Evolutionary conservation across 352 stramenopile species (phyloP), one percentile per base, ranked within the genome.

Genomic region (Globisporangium acanthophoron): DNA sequence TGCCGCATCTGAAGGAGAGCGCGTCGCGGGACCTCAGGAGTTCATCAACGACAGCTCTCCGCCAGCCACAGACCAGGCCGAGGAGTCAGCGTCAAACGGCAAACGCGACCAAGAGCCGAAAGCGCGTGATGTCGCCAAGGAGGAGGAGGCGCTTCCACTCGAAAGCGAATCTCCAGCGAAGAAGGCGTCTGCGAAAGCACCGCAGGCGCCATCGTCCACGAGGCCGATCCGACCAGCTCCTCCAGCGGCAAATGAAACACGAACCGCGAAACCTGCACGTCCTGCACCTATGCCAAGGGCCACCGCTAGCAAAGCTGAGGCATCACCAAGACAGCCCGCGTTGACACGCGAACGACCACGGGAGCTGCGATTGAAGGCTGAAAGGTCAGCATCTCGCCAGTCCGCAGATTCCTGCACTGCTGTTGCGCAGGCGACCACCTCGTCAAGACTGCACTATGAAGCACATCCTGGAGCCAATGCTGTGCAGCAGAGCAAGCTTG

Each of bases 271-370:
- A 27, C 46, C 37, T 43, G 18, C 9, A 20, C 53, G 39, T 37
- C 53, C 24, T 48, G 29, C 15, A 37, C 18, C 54, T 24, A 5
- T 20, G 13, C 11, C 55, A 31, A 54, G 24, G 41, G 29, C 12
- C 12, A 41, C 21, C 13, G 20, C 24, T 15, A 46, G 11, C 24
- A 55, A 43, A 16, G 50, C 44, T 11, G 41, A 59, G n/a, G 40
- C n/a, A 18, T 29, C 44, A 3, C 44, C 21, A 49, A 20, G 43
- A 20, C 29, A 45, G 20, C n/a, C 12, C 1, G n/a, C 35, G 12
- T 13, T 54, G 49, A 52, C 53, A 16, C 61, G 56, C 5, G 53
- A 59, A 27, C 56, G 45, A 16, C 61, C 62, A 3, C 52, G 40
- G 9, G 59, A 65, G 16, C 24, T 65, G 43, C 59, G 59, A 8